A percentile compares a stretch with the other conserved stretches of the same genome.
These are phyloP conservation scores for Russula virescens DNA, from an alignment of 768 basidiomycete species.

Conservation along the genomic window DNA sequence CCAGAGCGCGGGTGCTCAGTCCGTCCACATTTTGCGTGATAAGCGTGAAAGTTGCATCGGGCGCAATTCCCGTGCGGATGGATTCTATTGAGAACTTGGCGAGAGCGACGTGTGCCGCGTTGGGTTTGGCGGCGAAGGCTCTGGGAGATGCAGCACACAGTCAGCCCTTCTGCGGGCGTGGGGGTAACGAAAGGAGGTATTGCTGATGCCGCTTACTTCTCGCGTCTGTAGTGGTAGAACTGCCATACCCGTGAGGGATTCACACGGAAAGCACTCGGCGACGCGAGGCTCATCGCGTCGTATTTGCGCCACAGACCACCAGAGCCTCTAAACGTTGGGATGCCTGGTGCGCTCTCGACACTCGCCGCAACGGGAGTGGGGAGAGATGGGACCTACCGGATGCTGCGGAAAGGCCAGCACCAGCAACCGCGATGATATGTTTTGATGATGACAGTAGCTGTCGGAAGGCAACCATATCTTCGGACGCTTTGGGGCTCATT, in stretches of 20 bases:
- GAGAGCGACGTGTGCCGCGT: constrained; percentile 50
- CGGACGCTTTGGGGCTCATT: constrained; percentile 3
- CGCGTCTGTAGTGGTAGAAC: constrained; percentile 19
- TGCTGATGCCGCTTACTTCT: constrained; percentile 2
- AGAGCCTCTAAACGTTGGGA: constrained; percentile 26
- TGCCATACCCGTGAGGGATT: constrained; percentile 19
- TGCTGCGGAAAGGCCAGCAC: constrained; percentile 60
- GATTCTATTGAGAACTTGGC: constrained; percentile 41
- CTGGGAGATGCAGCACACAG: not conserved
- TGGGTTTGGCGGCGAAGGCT: constrained; percentile 37
- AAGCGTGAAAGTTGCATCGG: constrained; percentile 41
- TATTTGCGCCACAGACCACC: constrained; percentile 19
- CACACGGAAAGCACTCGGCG: constrained; percentile 8
- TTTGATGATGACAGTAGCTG: constrained; percentile 25
- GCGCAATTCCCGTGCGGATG: constrained; percentile 36
- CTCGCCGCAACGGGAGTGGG: not conserved
- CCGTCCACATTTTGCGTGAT: constrained; percentile 64
- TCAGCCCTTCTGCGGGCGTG: not conserved
- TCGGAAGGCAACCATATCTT: constrained; percentile 13
- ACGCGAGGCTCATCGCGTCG: constrained; percentile 10
- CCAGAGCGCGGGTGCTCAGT: constrained; percentile 39
- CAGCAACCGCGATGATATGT: constrained; percentile 40
- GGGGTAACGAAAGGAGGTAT: not conserved
- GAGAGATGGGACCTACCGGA: constrained; percentile 36
- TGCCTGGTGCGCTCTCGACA: constrained; percentile 25